Base-by-base conservation (phyloP, 2,329 filamentous ascomycete genomes). In the Aureobasidium sp. region DNA sequence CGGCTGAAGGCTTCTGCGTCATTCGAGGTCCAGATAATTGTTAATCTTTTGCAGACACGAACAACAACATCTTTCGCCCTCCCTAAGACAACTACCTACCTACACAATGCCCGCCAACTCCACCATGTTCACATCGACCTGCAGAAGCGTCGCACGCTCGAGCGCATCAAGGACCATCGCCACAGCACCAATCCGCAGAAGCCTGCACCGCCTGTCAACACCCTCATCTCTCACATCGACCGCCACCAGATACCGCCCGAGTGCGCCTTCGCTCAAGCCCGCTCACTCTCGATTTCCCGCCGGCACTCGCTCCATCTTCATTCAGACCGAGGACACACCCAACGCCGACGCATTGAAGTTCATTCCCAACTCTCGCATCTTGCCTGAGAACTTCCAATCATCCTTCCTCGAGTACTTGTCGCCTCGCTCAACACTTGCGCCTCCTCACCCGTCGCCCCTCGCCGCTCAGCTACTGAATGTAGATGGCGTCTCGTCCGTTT, bases 271-370 rank as follows among this genome's bases (percentile, higher is more conserved):
- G 36, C 22, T 49, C 25, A 52, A 31, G 14, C 41, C 41, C 14
- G 25, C 34, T 29, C 53, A 20, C 20, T 31, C n/a, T 27, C 25
- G 9, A 8, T 34, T 53, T 14, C 41, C 48, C 17, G 45, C 31
- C 39, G 47, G 44, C 17, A 39, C 44, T 56, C 87, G 93, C 66
- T 91, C 86, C 27, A 96, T 99, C 75, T 99, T 97, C 80, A 99
- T 99, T 72, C 94, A 99, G 78, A 97, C 93, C 5, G 93, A 97
- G 73, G 84, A 83, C 67, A 99, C 94, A 1, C 94, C 94, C 29
- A 99, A 99, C 76, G 82, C 86, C n/a, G 91, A 97, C 78, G 92
- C 84, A 72, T 69, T 77, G 20, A 99, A 99, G 78, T 99, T 99
- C 78, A 84, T 95, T 42, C 94, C 94, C 1, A 96, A 97, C 77